phyloP scores from a whole-genome alignment of 345 rosid species.

The Citrus sinensis region DNA sequence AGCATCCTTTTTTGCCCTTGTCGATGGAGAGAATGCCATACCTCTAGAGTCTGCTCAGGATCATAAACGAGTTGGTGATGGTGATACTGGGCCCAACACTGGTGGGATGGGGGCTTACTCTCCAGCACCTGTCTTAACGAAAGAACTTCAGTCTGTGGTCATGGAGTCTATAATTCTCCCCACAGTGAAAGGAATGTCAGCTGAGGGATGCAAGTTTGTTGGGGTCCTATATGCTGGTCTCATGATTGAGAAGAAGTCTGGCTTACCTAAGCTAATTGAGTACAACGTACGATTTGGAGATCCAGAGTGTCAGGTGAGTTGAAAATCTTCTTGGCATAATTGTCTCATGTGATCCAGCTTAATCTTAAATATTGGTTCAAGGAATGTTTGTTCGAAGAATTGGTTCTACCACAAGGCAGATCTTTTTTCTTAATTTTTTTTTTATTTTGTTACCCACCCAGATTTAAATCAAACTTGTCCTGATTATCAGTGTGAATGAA shows the following conservation, averaged over 20 bases:
- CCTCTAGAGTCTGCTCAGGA: constrained; percentile 95
- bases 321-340: not conserved
- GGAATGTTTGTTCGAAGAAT: not conserved
- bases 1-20: constrained; percentile 89
- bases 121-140: constrained; percentile 80
- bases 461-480: not conserved
- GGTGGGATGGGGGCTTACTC: constrained; percentile 99
- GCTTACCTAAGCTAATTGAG: constrained; percentile 95
- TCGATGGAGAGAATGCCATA: constrained; percentile 91
- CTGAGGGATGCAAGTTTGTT: constrained; percentile 86
- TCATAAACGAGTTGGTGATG: constrained; percentile 96
- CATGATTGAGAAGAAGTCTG: constrained; percentile 90
- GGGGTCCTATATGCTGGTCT: constrained; percentile 93
- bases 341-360: not conserved
- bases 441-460: not conserved
- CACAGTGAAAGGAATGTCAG: constrained; percentile 88
- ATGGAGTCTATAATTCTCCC: constrained; percentile 88
- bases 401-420: not conserved
- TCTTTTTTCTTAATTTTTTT: not conserved
- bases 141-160: constrained; percentile 62
- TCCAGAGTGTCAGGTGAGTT: constrained; percentile 92
- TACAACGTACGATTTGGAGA: constrained; percentile 98
- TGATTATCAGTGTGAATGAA: not conserved
- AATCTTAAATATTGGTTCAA: not conserved
- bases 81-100: constrained; percentile 94